Evolutionary conservation across 83 land plant genomes (phyloP), one percentile per base, ranked within the genome.

Genomic region (Diphasiastrum complanatum): DNA sequence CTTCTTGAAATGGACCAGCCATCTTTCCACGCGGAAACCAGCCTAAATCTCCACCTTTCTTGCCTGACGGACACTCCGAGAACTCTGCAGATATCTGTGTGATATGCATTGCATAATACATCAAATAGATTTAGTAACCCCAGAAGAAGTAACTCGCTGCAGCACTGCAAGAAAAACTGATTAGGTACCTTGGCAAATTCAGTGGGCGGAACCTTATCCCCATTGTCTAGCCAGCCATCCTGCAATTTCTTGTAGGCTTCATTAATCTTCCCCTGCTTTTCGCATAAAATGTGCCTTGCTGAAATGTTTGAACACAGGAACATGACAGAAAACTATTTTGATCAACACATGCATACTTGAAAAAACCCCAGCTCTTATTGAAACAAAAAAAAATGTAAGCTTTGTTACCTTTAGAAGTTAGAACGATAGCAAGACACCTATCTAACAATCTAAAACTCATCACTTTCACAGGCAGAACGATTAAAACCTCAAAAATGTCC

Each of bases 101-200:
- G 8, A 38, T n/a, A n/a, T n/a, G n/a, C n/a, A n/a, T n/a, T n/a
- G n/a, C n/a, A n/a, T n/a, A n/a, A n/a, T n/a, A n/a, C n/a, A n/a
- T n/a, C n/a, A n/a, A n/a, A n/a, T n/a, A n/a, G n/a, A n/a, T n/a
- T n/a, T n/a, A n/a, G n/a, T n/a, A n/a, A n/a, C n/a, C n/a, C 10
- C 35, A 12, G 11, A 60, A 1, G 23, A 22, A 16, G 38, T 3
- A 3, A 60, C 22, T 60, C 8, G 25, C 25, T 46, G 32, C 59
- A 60, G 14, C 63, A n/a, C n/a, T n/a, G n/a, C n/a, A n/a, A n/a
- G n/a, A n/a, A n/a, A n/a, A n/a, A n/a, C n/a, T n/a, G n/a, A n/a
- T n/a, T n/a, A n/a, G n/a, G n/a, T 76, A 86, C 99, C 83, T 95
- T 95, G n/a, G 99, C 93, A 73, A 95, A 95, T 71, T 95, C 99